Evolutionary conservation across 768 basidiomycete species (phyloP).

Genomic region (Amanita thiersii): DNA sequence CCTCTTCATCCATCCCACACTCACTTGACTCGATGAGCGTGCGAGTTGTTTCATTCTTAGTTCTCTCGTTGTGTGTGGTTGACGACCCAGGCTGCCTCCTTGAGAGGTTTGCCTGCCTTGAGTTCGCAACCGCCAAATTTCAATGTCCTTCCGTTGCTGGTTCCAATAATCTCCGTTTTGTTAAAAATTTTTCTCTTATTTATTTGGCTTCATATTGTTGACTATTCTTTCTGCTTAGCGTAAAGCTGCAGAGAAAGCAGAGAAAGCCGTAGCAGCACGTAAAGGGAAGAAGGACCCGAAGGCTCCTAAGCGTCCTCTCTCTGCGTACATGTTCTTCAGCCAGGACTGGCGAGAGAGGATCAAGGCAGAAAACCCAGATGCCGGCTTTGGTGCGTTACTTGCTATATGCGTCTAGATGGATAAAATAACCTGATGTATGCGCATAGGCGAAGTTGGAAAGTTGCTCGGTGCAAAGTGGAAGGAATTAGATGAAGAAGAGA

Average conservation of each 20-base stretch:
- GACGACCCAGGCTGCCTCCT: too few species aligned
- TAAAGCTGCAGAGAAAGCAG: conserved; percentile 69
- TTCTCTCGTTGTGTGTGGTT: too few species aligned
- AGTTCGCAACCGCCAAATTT: too few species aligned
- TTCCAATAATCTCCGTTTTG: too few species aligned
- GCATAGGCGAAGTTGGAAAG: conserved; percentile 84
- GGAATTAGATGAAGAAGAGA: conserved; percentile 85
- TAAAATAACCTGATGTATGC: conserved; percentile 7
- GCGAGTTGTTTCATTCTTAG: too few species aligned
- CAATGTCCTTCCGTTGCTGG: too few species aligned
- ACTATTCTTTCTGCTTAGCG: too few species aligned
- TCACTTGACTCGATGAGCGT: too few species aligned
- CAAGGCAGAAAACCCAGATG: conserved; percentile 94
- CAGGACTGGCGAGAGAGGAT: conserved; percentile 94
- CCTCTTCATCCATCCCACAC: neutral
- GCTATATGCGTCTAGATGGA: conserved; percentile 7
- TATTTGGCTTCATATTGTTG: too few species aligned
- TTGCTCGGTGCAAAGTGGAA: conserved; percentile 97
- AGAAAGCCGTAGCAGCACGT: conserved; percentile 36
- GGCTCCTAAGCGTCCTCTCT: conserved; percentile 86
- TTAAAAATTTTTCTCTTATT: too few species aligned
- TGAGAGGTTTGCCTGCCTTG: too few species aligned
- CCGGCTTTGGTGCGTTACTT: conserved; percentile 66
- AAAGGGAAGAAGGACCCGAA: conserved; percentile 74
- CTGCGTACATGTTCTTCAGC: conserved; percentile 99